Percentiles rank a stretch among this genome's conserved stretches.
Conservation (phyloP, 352 stramenopile genomes). For the Phytophthora hybrid region DNA sequence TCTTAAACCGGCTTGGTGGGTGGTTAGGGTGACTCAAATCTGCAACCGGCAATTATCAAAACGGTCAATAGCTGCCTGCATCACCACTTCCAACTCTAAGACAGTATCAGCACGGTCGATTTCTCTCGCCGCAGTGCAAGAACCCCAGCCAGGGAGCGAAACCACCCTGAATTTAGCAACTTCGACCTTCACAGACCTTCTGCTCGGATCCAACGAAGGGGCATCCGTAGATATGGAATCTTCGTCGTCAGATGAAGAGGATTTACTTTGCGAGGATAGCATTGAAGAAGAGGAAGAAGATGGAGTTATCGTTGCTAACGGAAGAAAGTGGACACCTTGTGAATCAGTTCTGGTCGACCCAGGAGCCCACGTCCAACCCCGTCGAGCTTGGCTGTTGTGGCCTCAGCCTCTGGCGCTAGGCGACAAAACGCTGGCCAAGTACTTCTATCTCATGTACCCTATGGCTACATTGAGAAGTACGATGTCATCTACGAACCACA, state of each 20-base stretch:
- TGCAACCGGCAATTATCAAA: too few species aligned
- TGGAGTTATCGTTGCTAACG: background rate
- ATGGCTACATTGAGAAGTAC: background rate
- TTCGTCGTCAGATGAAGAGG: background rate
- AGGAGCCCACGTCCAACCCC: background rate
- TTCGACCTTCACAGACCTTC: constrained; percentile 2
- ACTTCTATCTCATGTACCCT: constrained; percentile 3
- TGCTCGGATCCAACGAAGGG: background rate
- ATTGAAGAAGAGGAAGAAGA: background rate
- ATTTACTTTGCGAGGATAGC: background rate
- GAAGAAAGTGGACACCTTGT: background rate
- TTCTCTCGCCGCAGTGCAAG: constrained; percentile 1
- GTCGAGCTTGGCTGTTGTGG: background rate
- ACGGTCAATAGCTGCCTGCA: too few species aligned
- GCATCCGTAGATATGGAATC: background rate
- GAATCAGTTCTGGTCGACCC: background rate
- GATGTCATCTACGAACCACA: background rate
- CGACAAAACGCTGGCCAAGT: background rate
- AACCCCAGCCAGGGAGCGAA: background rate
- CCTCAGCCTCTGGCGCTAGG: background rate
- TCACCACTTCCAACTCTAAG: too few species aligned
- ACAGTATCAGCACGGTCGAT: constrained; percentile 1
- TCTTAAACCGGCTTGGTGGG: too few species aligned
- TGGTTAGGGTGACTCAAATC: too few species aligned
- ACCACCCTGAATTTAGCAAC: background rate